Conservation (phyloP, 2,329 filamentous ascomycete species). For the Septoria linicola region DNA sequence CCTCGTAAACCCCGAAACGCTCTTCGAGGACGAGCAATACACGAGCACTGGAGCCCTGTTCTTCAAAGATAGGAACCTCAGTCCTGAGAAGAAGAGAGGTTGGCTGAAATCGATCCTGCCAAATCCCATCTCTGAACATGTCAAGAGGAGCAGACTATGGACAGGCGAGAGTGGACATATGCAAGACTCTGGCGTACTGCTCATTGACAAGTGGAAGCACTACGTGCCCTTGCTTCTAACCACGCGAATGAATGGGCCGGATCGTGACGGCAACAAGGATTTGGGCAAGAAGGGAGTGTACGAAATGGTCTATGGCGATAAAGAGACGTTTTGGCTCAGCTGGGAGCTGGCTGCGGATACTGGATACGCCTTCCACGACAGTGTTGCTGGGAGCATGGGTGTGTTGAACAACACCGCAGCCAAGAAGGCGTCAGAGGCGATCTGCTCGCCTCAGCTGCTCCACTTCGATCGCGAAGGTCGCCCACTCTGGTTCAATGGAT, state of each 20-base stretch:
- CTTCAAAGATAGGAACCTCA: conserved; percentile 49
- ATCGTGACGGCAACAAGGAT: conserved; percentile 44
- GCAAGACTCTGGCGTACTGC: conserved; percentile 50
- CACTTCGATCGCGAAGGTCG: conserved; percentile 43
- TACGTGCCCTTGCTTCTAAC: conserved; percentile 47
- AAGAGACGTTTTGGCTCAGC: conserved; percentile 53
- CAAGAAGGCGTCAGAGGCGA: conserved; percentile 27
- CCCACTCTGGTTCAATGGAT: conserved; percentile 52
- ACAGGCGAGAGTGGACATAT: conserved; percentile 41
- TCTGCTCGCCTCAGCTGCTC: conserved; percentile 49
- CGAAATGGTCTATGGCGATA: conserved; percentile 51
- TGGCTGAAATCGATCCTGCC: conserved; percentile 48
- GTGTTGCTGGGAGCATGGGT: conserved; percentile 41
- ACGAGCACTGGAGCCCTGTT: conserved; percentile 47
- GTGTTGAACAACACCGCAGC: conserved; percentile 25
- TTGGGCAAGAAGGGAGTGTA: conserved; percentile 46
- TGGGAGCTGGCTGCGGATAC: conserved; percentile 48
- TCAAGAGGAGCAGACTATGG: conserved; percentile 42
- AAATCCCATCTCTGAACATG: conserved; percentile 44
- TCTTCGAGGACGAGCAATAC: conserved; percentile 49
- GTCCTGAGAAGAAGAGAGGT: conserved; percentile 40
- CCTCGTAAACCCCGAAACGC: conserved; percentile 43
- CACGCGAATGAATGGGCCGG: conserved; percentile 46
- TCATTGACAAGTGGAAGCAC: conserved; percentile 50
- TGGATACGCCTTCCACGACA: conserved; percentile 47